Conservation (phyloP, 2,329 filamentous ascomycete genomes). For the Didymellaceae sp. region DNA sequence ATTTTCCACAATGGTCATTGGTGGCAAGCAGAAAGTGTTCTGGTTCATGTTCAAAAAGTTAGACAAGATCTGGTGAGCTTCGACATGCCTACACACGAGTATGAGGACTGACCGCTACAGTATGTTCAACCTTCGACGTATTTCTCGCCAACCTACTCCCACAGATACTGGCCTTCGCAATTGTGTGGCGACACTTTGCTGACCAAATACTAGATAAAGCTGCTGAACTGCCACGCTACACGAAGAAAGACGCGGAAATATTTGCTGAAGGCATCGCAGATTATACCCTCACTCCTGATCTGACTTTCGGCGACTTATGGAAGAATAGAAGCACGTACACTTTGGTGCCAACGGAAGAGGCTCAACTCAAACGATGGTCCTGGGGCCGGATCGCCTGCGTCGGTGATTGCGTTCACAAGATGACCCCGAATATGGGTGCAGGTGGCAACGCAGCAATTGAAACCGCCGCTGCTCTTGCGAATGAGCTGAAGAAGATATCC, state of each 20-base stretch:
- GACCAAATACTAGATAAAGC: conserved; percentile 35
- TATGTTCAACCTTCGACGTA: conserved; percentile 10
- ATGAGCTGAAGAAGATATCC: conserved; percentile 19
- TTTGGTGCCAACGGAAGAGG: conserved; percentile 44
- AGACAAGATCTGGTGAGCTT: conserved; percentile 23
- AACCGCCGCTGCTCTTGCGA: conserved; percentile 25
- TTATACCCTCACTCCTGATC: conserved; percentile 28
- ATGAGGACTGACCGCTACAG: neutral
- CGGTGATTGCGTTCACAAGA: conserved; percentile 54
- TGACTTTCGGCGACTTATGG: conserved; percentile 48
- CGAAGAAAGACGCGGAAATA: conserved; percentile 40
- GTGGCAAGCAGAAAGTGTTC: conserved; percentile 30
- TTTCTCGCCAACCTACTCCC: too few species aligned
- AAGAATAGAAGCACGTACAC: conserved; percentile 25
- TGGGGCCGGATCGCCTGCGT: conserved; percentile 49
- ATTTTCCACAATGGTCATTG: conserved; percentile 16
- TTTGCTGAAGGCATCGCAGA: conserved; percentile 32
- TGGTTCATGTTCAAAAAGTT: conserved; percentile 37
- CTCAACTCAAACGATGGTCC: conserved; percentile 49
- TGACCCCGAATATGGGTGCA: conserved; percentile 27
- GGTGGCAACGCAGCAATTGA: conserved; percentile 30
- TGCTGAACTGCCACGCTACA: conserved; percentile 38
- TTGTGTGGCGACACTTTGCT: too few species aligned
- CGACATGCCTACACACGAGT: neutral
- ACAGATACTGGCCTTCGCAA: too few species aligned